These are phyloP conservation scores for Boeremia lycopersici DNA, from an alignment of 2,329 filamentous ascomycete genomes.

Conservation along the genomic window DNA sequence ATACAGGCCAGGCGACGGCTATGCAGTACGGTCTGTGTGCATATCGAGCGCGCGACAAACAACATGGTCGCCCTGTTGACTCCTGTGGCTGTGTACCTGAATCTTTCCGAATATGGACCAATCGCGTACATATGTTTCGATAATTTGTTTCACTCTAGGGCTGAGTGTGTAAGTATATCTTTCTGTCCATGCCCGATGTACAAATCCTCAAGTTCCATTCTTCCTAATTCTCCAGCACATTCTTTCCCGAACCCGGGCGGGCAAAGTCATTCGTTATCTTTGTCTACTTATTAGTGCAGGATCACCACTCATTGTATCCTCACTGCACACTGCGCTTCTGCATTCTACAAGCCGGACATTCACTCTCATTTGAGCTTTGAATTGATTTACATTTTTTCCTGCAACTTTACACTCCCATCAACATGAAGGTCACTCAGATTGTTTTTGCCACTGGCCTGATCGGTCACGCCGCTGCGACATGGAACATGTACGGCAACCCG, in stretches of 20 bases:
- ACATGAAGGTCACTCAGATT: conserved; percentile 51
- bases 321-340: conserved; percentile 21
- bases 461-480: conserved; percentile 56
- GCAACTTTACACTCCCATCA: conserved; percentile 22
- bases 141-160: conserved; percentile 21
- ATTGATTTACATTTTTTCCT: conserved; percentile 6
- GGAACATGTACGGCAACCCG: conserved; percentile 56
- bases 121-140: conserved; percentile 31
- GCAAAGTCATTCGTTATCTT: conserved; percentile 50
- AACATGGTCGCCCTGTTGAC: conserved; percentile 25
- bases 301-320: conserved; percentile 32
- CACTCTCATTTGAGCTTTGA: conserved; percentile 18
- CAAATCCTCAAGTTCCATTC: conserved; percentile 16
- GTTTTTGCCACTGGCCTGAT: conserved; percentile 55
- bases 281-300: conserved; percentile 39
- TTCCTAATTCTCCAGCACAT: conserved; percentile 11
- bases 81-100: conserved; percentile 37
- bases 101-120: conserved; percentile 21
- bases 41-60: conserved; percentile 40
- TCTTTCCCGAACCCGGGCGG: conserved; percentile 23
- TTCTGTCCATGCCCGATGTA: conserved; percentile 24
- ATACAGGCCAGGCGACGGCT: conserved; percentile 9
- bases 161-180: conserved; percentile 33
- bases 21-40: conserved; percentile 14
- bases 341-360: conserved; percentile 32